Evolutionary conservation across 306 rosid species (phyloP), one percentile per base, ranked within the genome.

Genomic region (Pyrus pyrifolia): DNA sequence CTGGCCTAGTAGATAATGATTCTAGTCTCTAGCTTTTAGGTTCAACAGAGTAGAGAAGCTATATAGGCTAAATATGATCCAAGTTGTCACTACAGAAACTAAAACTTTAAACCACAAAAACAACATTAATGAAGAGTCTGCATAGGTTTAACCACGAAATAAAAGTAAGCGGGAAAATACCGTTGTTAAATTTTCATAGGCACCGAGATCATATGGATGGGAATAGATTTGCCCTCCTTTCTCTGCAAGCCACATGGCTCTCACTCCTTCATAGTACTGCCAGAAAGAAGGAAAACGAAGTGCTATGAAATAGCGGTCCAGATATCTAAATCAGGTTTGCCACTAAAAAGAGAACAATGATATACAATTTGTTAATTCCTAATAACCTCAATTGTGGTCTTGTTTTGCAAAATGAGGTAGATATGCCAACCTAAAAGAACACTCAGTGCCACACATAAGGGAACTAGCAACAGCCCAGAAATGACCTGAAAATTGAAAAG

Each of bases 221-320:
- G 92, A 84, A 83, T 95, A 95, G 70, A 90, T 68, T 81, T 81
- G 75, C 73, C 99, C 99, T 75, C 93, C 97, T 87, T 95, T 92
- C 90, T 92, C 96, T 17, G 91, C 96, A 82, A 95, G 97, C 97
- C 96, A 90, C 88, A 95, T 86, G 63, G 97, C 97, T 81, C 97
- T 92, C 68, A 95, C 97, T 64, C 99, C 99, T 87, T 95, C 99
- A 70, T 90, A 84, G 83, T 92, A 89, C 99, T 95, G 89, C 81
- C 72, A 82, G 78, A 67, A 83, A 35, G 25, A 6, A 31, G 7
- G 55, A 5, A 33, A 38, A 51, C 35, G 13, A 80, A 81, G 57
- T 59, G 58, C 68, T 77, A 63, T 38, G 59, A 86, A 87, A 79
- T 74, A 70, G 71, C 31, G 1, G 38, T 59, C 49, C 29, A 30